Evolutionary conservation across 2,329 filamentous ascomycete genomes (phyloP).

Genomic region (Verticillium tricorpus): DNA sequence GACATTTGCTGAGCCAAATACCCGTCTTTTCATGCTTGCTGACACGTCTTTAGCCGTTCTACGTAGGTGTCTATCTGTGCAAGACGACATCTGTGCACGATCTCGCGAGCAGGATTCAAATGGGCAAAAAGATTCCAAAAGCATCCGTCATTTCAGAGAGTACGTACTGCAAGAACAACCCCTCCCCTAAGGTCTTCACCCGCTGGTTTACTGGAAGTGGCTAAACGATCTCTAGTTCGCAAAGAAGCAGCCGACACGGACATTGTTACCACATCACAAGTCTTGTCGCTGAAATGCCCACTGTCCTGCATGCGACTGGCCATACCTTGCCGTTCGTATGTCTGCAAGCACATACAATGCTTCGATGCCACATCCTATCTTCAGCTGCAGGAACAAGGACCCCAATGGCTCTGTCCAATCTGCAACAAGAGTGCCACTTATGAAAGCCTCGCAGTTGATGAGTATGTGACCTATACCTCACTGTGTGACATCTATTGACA

Average conservation of each 20-base stretch:
- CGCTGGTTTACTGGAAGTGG: background rate
- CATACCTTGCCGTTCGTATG: constrained; percentile 71
- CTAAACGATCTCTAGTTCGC: constrained; percentile 51
- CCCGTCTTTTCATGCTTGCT: background rate
- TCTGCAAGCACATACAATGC: constrained; percentile 88
- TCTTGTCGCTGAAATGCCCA: constrained; percentile 89
- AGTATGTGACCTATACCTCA: constrained; percentile 47
- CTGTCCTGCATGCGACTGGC: constrained; percentile 79
- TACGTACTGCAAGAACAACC: constrained; percentile 40
- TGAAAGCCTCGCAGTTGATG: constrained; percentile 79
- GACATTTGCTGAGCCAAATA: constrained; percentile 1
- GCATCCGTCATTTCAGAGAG: constrained; percentile 78
- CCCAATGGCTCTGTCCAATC: constrained; percentile 93
- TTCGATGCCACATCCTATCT: constrained; percentile 93
- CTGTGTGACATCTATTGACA: background rate
- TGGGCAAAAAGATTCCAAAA: constrained; percentile 70
- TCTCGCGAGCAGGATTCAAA: constrained; percentile 63
- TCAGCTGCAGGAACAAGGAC: constrained; percentile 90
- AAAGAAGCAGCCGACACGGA: constrained; percentile 81
- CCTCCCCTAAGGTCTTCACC: background rate
- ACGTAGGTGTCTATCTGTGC: constrained; percentile 71
- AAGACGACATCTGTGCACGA: constrained; percentile 66
- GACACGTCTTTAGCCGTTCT: constrained; percentile 57
- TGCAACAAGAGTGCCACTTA: constrained; percentile 82
- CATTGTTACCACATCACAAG: constrained; percentile 80